phyloP scores from a whole-genome alignment of 768 basidiomycete genomes.

The Suillus decipiens region DNA sequence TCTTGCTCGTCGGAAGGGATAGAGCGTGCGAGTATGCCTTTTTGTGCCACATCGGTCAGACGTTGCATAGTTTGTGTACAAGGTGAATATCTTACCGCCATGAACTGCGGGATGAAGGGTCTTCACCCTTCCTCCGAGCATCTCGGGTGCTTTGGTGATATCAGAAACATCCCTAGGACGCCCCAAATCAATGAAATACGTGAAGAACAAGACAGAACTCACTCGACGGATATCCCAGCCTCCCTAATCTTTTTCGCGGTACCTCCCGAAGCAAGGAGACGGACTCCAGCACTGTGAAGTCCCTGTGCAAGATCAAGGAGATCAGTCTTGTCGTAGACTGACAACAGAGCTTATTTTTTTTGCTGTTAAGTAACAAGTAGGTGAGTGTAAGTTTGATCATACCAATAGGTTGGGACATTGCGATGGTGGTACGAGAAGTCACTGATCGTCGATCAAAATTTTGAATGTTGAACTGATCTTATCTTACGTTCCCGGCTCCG shows the following conservation, averaged over 20 bases:
- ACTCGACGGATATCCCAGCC: conserved; percentile 89
- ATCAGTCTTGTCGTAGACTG: conserved; percentile 94
- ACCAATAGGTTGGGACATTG: conserved; percentile 34
- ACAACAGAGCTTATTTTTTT: conserved; percentile 76
- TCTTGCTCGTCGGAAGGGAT: conserved; percentile 91
- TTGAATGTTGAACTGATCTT: conserved; percentile 13
- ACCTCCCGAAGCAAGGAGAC: conserved; percentile 92
- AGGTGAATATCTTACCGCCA: conserved; percentile 62
- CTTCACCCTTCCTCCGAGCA: conserved; percentile 98
- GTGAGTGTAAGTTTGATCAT: conserved; percentile 10
- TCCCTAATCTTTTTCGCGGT: conserved; percentile 98
- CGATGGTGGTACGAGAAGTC: conserved; percentile 11
- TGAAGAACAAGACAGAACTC: conserved; percentile 34
- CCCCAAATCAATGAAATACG: conserved; percentile 13
- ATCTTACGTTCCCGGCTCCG: conserved; percentile 4
- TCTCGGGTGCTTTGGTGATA: conserved; percentile 97
- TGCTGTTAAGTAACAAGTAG: conserved; percentile 6
- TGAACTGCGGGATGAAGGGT: conserved; percentile 98
- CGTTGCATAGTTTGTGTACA: background rate
- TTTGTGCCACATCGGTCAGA: conserved; percentile 3
- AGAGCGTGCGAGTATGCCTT: conserved; percentile 92
- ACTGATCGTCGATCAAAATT: conserved; percentile 2
- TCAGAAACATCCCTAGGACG: conserved; percentile 86
- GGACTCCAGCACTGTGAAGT: conserved; percentile 80
- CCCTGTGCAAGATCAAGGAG: conserved; percentile 87